These are phyloP conservation scores for Stachybotrys elegans DNA, from an alignment of 2,329 filamentous ascomycete species.

Conservation along the genomic window DNA sequence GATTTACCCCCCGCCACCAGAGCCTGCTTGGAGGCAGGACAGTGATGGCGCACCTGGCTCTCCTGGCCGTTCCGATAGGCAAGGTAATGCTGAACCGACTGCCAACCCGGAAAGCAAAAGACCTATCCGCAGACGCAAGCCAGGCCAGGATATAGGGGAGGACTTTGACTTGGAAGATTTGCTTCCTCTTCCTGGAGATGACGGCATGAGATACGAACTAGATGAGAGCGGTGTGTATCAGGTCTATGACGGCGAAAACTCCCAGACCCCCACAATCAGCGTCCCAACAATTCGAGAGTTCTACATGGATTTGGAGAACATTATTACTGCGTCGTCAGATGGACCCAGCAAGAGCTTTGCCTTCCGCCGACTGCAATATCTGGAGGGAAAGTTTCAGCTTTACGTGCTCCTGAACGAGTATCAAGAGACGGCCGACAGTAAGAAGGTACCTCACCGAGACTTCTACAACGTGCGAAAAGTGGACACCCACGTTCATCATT, in stretches of 20 bases:
- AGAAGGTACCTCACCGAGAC: constrained; percentile 94
- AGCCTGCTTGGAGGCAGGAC: constrained; percentile 69
- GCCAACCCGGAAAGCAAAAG: constrained; percentile 26
- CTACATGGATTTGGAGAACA: constrained; percentile 87
- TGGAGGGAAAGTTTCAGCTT: constrained; percentile 95
- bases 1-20: constrained; percentile 87
- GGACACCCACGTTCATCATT: constrained; percentile 98
- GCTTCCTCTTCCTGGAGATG: constrained; percentile 65
- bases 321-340: constrained; percentile 86
- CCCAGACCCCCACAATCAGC: constrained; percentile 65
- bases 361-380: constrained; percentile 86
- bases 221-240: constrained; percentile 88
- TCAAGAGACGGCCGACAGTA: constrained; percentile 95
- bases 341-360: constrained; percentile 96
- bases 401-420: constrained; percentile 94
- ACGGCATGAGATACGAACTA: constrained; percentile 70
- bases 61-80: constrained; percentile 9
- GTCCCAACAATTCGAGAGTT: constrained; percentile 94
- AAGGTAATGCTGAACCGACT: constrained; percentile 3
- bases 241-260: constrained; percentile 69
- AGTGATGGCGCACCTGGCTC: constrained; percentile 10
- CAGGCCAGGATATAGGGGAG: constrained; percentile 83
- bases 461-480: constrained; percentile 99
- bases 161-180: constrained; percentile 83
- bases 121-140: constrained; percentile 65